Evolutionary conservation across 805 yeast genomes (phyloP), one percentile per base, ranked within the genome.

Genomic region (Metschnikowia reukaufii): DNA sequence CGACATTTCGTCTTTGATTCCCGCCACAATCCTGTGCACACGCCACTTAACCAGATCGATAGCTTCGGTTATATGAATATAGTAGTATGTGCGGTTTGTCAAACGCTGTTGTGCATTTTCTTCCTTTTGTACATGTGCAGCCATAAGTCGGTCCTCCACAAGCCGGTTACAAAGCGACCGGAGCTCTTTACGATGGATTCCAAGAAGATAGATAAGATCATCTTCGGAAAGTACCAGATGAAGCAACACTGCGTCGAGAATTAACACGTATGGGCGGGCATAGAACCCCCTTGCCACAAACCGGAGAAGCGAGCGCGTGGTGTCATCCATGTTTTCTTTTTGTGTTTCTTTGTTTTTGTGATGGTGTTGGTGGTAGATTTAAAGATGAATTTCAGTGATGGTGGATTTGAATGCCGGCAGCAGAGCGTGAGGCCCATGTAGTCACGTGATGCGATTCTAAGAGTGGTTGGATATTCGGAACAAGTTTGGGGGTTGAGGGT

Each of bases 21-120:
- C 65, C 56, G 84, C 84, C 12, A 88, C 97, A 21, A 94, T 77
- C 39, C 87, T 81, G 64, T 92, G 96, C 49, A 92, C 87, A 61
- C 91, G 90, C 98, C 98, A 94, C 67, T 94, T 94, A 62, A 94
- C 82, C 3, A 97, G 82, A 68, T 94, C 99, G 34, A 94, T 88
- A 0, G 98, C 96, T 64, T 90, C 96, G 2, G 97, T 88, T 62
- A 80, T 82, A 61, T 89, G 96, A 45, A 92, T 84, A 65, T 80
- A 94, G 68, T 85, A 94, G 59, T 89, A 89, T 2, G 92, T 86
- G 57, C 91, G 78, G 20, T 84, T 78, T 39, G 83, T 82, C 46
- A 85, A 79, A 51, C 96, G 75, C 51, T 65, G 79, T 47, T 81
- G 86, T 19, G 78, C 76, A 54, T 64, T 68, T 37, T 67, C 74